Base-by-base conservation (phyloP, 2,329 filamentous ascomycete species). In the Sarocladiaceae sp. region DNA sequence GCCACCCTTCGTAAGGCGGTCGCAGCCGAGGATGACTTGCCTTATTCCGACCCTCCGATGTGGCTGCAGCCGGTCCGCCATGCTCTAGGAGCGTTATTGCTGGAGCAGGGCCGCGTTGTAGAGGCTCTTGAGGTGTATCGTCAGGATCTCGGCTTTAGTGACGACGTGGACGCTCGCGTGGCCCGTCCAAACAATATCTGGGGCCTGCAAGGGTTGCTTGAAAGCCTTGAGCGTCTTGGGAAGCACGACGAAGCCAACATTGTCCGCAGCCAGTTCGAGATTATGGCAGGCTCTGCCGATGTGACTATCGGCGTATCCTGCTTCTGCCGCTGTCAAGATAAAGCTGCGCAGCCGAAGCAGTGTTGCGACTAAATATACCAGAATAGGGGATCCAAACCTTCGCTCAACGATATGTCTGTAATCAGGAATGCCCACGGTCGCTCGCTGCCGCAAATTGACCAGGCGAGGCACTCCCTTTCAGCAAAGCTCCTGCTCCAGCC, bases 21-120 rank as follows among this genome's bases (percentile, higher is more conserved):
- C 15, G 61, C 66, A 1, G 70, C 79, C 8, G 82, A 86, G 53
- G 83, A 86, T 57, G 66, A 63, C 0, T 71, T 89, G 18, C 78
- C 78, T 0, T 89, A 86, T 55, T 79, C 83, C 31, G 86, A 89
- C 63, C 86, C 86, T 0, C 87, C 84, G 84, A 82, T 80, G 0
- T 88, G 84, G 84, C 87, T 88, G 84, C 82, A 85, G 59, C 85
- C 85, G 0, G 77, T 81, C 0, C 72, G 84, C 3, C 85, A 88
- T 65, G 84, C 84, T 0, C 82, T 82, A 49, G 84, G 80, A 2
- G 85, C 84, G 1, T 69, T 88, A 3, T 63, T 86, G 37, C 68
- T 86, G 20, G 85, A 88, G 59, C 83, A 84, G 59, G 79, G 76
- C 0, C 67, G 66, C 12, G 67, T 78, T 1, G 72, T 76, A 31